Base-by-base conservation (phyloP, 73 alveolate species). In the Strombidium stylifer region DNA sequence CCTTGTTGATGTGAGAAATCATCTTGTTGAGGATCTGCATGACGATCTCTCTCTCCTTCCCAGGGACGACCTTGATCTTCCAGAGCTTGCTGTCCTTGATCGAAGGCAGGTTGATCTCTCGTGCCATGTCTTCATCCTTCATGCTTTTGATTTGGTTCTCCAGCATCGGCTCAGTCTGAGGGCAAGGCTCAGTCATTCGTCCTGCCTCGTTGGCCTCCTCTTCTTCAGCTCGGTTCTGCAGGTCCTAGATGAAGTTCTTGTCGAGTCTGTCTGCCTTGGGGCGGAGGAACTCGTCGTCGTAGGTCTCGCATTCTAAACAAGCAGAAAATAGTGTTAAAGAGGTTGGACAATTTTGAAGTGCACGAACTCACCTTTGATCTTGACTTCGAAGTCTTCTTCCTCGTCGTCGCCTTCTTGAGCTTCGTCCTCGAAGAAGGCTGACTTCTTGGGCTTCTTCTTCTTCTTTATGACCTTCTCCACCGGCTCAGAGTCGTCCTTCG, bases 21-120 rank as follows among this genome's bases (percentile, higher is more conserved):
- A 65, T 51, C 51, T 64, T 64, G 18, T 39, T 42, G 23, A 64
- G 16, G 7, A 64, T 51, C 47, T 44, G 47, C 10, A 27, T 28
- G 39, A 64, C 78, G 2, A 64, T 49, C 42, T 64, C 20, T 7
- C 37, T 44, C 46, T 64, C 64, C 52, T 25, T 45, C 4, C 78
- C 78, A 1, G 12, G 1, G 27, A 8, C 45, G 39, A 62, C 41
- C 26, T 46, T 64, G 25, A 64, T 47, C 41, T 64, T 64, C 78
- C 78, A 64, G 20, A 64, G 50, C 30, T 64, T 64, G 21, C 57
- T 28, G 25, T 64, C 78, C 64, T 25, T 44, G 24, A 64, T 64
- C 34, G 66, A 46, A 12, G 78, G 78, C 7, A 44, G 55, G 27
- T 23, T 47, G 3, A 15, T 19, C 18, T 49, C 14, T 14, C 20